These are phyloP conservation scores for Colletotrichum lentis DNA, from an alignment of 2,329 filamentous ascomycete species.

Conservation along the genomic window DNA sequence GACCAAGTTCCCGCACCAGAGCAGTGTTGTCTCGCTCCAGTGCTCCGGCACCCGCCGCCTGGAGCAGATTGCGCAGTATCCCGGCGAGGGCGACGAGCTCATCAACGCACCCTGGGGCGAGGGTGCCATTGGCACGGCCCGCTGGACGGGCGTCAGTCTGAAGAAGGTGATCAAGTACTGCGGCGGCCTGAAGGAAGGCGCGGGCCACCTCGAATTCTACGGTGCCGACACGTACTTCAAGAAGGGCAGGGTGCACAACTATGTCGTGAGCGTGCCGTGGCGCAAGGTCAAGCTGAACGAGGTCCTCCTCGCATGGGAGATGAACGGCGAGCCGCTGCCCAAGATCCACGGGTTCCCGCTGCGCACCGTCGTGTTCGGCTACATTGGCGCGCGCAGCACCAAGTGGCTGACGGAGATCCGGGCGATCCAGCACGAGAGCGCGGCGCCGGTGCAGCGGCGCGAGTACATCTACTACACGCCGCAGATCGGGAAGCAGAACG, in stretches of 20 bases:
- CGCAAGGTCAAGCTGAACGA: conserved; percentile 72
- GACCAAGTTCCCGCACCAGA: conserved; percentile 70
- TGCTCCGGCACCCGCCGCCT: conserved; percentile 74
- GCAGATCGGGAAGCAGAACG: conserved; percentile 74
- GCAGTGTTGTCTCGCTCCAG: conserved; percentile 68
- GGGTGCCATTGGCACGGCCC: conserved; percentile 72
- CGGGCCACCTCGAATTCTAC: conserved; percentile 71
- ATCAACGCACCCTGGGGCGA: conserved; percentile 67
- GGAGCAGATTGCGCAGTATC: conserved; percentile 72
- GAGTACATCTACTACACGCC: conserved; percentile 75
- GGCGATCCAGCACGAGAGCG: conserved; percentile 63
- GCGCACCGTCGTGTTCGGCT: conserved; percentile 68
- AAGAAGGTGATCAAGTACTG: conserved; percentile 77
- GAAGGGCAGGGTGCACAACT: conserved; percentile 70
- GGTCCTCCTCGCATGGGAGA: conserved; percentile 74
- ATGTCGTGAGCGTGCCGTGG: conserved; percentile 71
- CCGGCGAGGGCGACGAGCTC: conserved; percentile 72
- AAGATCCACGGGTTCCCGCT: conserved; percentile 73
- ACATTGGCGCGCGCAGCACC: conserved; percentile 71
- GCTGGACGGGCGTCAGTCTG: conserved; percentile 69
- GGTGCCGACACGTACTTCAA: conserved; percentile 80
- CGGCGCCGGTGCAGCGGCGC: conserved; percentile 68
- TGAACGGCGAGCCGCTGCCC: conserved; percentile 72
- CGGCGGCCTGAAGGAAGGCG: conserved; percentile 64
- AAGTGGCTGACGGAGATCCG: conserved; percentile 72